Conservation (phyloP, 2,329 filamentous ascomycete species). For the Orbilia blumenaviensis region DNA sequence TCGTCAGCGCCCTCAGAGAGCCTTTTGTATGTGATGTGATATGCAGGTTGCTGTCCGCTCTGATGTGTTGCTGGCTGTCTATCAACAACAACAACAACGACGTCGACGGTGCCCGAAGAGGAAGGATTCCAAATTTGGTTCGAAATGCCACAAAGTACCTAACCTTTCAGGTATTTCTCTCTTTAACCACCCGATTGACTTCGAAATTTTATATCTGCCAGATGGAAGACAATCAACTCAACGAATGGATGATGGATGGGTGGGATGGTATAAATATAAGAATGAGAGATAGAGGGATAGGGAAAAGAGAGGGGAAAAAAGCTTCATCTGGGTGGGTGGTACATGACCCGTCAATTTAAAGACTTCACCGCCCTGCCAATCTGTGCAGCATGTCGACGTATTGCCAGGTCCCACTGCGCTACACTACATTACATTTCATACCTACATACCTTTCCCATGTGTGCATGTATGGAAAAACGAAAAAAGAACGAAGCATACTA, state of each 20-base stretch:
- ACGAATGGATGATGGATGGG: background rate
- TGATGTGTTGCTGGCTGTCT: constrained; percentile 42
- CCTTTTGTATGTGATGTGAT: too few species aligned
- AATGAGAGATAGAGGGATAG: background rate
- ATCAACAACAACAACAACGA: background rate
- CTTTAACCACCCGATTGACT: background rate
- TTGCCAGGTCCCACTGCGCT: constrained; percentile 11
- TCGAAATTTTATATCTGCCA: constrained; percentile 11
- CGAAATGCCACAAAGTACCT: background rate
- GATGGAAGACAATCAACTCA: constrained; percentile 21
- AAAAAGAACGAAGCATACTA: background rate
- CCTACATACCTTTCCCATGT: too few species aligned
- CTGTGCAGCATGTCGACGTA: constrained; percentile 23
- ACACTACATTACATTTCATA: too few species aligned
- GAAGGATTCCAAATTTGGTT: constrained; percentile 7
- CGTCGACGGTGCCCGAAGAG: constrained; percentile 29
- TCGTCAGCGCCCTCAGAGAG: too few species aligned
- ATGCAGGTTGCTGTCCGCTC: constrained; percentile 7
- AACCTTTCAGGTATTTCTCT: too few species aligned
- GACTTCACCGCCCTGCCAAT: constrained; percentile 22
- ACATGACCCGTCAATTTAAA: constrained; percentile 33
- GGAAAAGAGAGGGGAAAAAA: background rate
- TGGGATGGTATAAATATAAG: background rate
- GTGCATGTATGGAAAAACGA: too few species aligned
- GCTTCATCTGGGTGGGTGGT: constrained; percentile 14